A percentile compares a stretch with the other conserved stretches of the same genome.
phyloP scores from a whole-genome alignment of 345 rosid species.

The Camelina sativa region DNA sequence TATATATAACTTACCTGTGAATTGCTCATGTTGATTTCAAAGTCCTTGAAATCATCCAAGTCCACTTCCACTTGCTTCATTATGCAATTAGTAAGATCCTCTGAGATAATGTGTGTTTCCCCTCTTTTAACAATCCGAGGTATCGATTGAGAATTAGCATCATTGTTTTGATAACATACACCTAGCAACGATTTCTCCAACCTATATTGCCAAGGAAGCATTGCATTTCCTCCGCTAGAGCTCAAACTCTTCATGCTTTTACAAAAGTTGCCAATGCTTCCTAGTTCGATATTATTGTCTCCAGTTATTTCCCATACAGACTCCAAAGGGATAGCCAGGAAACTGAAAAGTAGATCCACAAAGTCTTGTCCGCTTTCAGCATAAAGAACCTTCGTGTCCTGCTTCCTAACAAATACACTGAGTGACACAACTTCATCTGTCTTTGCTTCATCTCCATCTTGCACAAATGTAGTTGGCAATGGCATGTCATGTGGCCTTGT shows the following conservation, averaged over 20 bases:
- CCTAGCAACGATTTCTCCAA: neutral
- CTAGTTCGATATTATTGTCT: neutral
- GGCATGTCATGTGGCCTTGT: neutral
- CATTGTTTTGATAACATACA: neutral
- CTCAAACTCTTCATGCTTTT: neutral
- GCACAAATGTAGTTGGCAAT: neutral
- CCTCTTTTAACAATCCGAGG: neutral
- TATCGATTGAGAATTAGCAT: neutral
- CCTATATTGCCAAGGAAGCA: neutral
- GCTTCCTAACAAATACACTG: neutral
- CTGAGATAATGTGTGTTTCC: neutral
- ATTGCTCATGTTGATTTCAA: neutral
- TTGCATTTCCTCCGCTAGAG: neutral
- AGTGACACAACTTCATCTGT: neutral
- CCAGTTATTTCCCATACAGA: neutral
- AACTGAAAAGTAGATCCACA: neutral
- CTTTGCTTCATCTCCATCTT: neutral
- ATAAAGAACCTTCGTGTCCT: neutral
- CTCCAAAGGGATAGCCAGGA: neutral
- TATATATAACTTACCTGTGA: too few species aligned
- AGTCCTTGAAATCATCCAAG: neutral
- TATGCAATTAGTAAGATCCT: neutral
- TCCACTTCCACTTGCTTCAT: neutral
- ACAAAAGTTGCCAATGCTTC: neutral
- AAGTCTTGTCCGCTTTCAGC: neutral